These are phyloP conservation scores for Viridothelium virens DNA, from an alignment of 495 filamentous ascomycete genomes.

Conservation along the genomic window DNA sequence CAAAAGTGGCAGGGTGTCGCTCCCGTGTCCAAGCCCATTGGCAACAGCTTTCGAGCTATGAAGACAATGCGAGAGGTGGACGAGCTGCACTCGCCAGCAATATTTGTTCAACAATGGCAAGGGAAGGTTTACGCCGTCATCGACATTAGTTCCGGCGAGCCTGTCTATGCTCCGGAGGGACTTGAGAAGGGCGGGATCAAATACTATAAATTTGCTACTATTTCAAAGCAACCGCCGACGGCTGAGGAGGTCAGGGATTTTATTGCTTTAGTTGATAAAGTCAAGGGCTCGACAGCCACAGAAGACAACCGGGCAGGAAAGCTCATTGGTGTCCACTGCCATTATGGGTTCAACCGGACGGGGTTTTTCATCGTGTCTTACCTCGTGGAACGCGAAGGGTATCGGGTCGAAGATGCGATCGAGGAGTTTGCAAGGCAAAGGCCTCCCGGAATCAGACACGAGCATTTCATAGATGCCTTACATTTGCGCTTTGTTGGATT, in stretches of 20 bases:
- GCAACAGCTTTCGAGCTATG: conserved; percentile 68
- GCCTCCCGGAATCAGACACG: conserved; percentile 80
- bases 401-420: conserved; percentile 66
- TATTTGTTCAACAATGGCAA: conserved; percentile 63
- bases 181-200: conserved; percentile 63
- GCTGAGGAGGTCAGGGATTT: conserved; percentile 69
- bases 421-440: conserved; percentile 66
- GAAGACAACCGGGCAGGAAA: conserved; percentile 40
- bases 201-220: conserved; percentile 83
- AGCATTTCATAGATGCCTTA: conserved; percentile 78
- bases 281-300: conserved; percentile 31
- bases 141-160: conserved; percentile 80
- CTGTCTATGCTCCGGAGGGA: conserved; percentile 73
- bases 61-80: conserved; percentile 86
- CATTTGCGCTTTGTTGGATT: conserved; percentile 59
- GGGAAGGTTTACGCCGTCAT: conserved; percentile 64
- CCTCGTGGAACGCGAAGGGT: conserved; percentile 71
- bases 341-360: conserved; percentile 90
- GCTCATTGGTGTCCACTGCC: conserved; percentile 79
- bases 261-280: conserved; percentile 64
- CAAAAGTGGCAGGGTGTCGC: conserved; percentile 76
- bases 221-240: conserved; percentile 83
- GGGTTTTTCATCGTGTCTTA: conserved; percentile 91
- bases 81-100: conserved; percentile 66
- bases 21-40: conserved; percentile 71